Conservation (phyloP, 257 asterid species). For the Parsonsia alboflavescens region DNA sequence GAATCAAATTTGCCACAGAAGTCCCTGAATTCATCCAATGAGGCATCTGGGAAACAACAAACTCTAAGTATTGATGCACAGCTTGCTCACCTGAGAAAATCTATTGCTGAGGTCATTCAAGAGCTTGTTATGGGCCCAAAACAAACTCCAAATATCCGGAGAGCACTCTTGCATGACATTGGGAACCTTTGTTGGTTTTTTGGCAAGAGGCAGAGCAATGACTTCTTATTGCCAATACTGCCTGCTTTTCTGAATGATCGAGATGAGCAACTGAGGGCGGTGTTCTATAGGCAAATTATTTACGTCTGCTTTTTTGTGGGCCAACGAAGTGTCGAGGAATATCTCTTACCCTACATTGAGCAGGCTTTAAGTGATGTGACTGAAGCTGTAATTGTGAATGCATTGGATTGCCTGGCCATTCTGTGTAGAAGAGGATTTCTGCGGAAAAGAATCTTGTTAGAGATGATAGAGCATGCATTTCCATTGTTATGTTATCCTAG, state of each 20-base stretch:
- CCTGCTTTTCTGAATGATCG: slow-evolving; percentile 98
- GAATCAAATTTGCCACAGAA: slow-evolving; percentile 60
- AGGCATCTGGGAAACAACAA: slow-evolving; percentile 39
- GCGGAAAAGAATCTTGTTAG: slow-evolving; percentile 80
- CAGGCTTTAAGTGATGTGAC: slow-evolving; percentile 84
- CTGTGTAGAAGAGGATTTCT: slow-evolving; percentile 84
- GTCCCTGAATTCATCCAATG: slow-evolving; percentile 41
- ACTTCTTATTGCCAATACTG: slow-evolving; percentile 87
- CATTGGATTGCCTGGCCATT: slow-evolving; percentile 87
- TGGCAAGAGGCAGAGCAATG: slow-evolving; percentile 99
- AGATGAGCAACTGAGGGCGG: slow-evolving; percentile 97
- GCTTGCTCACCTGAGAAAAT: slow-evolving; percentile 86
- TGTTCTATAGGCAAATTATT: slow-evolving; percentile 84
- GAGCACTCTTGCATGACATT: slow-evolving; percentile 97
- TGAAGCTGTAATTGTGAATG: slow-evolving; percentile 87
- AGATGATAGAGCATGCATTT: slow-evolving; percentile 89
- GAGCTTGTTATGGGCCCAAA: slow-evolving; percentile 99
- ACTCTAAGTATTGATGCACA: slow-evolving; percentile 65
- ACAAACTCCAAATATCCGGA: slow-evolving; percentile 96
- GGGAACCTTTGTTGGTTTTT: slow-evolving; percentile 98
- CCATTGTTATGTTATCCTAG: slow-evolving; percentile 90
- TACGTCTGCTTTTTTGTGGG: slow-evolving; percentile 95
- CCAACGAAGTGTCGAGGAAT: slow-evolving; percentile 96
- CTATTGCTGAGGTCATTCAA: slow-evolving; percentile 94
- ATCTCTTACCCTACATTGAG: slow-evolving; percentile 94